Percentiles rank a stretch among this genome's conserved stretches.
These are phyloP conservation scores for Fusarium sp. DNA, from an alignment of 2,329 filamentous ascomycete species.

Conservation along the genomic window DNA sequence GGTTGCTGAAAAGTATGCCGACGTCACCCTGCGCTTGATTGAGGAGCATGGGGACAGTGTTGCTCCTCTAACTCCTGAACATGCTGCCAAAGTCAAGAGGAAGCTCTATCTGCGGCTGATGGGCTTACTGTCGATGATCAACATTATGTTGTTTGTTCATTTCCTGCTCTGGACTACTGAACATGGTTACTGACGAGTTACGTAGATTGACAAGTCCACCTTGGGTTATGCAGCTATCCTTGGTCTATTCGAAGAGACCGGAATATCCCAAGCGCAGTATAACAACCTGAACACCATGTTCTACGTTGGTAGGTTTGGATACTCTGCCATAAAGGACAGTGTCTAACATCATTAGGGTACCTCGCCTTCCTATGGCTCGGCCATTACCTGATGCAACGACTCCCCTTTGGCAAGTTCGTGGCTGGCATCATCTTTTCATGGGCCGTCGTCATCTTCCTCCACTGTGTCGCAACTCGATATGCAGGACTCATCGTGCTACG, in stretches of 20 bases:
- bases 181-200: neutral
- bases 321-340: accelerated
- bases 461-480: slow-evolving; percentile 51
- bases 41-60: slow-evolving; percentile 50
- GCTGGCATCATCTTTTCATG: slow-evolving; percentile 49
- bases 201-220: slow-evolving; percentile 55
- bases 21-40: slow-evolving; percentile 51
- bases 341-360: slow-evolving; percentile 45
- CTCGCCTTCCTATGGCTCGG: slow-evolving; percentile 53
- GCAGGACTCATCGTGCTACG: slow-evolving; percentile 52
- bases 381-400: slow-evolving; percentile 54
- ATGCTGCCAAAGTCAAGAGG: slow-evolving; percentile 46
- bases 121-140: slow-evolving; percentile 48
- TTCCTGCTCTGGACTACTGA: neutral
- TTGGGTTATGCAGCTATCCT: slow-evolving; percentile 55
- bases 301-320: slow-evolving; percentile 50
- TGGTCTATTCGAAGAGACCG: slow-evolving; percentile 55
- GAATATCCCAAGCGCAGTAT: slow-evolving; percentile 51
- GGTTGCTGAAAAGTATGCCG: slow-evolving; percentile 45
- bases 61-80: slow-evolving; percentile 47
- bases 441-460: slow-evolving; percentile 51
- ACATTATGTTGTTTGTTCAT: slow-evolving; percentile 53
- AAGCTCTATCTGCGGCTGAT: slow-evolving; percentile 52
- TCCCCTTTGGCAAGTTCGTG: slow-evolving; percentile 53
- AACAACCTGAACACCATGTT: slow-evolving; percentile 57